Evolutionary conservation across 371 early-diverging fungal genomes (phyloP).

Genomic region (Encephalitozoon romaleae): DNA sequence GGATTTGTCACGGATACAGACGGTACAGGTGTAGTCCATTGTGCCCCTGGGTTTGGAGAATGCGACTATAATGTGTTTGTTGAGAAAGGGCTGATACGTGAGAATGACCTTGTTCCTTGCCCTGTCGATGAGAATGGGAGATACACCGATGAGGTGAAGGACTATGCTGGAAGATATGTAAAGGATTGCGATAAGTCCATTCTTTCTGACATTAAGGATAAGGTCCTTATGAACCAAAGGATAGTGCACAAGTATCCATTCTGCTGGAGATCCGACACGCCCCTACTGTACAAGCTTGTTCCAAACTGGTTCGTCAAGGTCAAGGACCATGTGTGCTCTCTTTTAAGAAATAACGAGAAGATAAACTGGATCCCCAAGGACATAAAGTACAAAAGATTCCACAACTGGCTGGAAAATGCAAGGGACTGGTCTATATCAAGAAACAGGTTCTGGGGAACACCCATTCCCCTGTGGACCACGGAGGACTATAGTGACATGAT

Average conservation of each 20-base stretch:
- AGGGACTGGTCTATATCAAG: conserved; percentile 98
- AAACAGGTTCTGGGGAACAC: conserved; percentile 99
- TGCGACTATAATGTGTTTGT: conserved; percentile 96
- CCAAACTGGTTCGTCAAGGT: conserved; percentile 98
- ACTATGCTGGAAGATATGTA: conserved; percentile 70
- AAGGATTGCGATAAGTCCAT: conserved; percentile 95
- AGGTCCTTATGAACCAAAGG: conserved; percentile 56
- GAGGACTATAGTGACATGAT: conserved; percentile 68
- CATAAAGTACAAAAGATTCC: conserved; percentile 92
- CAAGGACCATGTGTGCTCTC: conserved; percentile 69
- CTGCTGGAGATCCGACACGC: conserved; percentile 96
- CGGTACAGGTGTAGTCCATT: conserved; percentile 99
- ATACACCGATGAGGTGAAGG: conserved; percentile 71
- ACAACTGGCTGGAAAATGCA: conserved; percentile 92
- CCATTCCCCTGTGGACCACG: conserved; percentile 94
- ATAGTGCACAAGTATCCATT: conserved; percentile 80
- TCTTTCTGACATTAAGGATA: conserved; percentile 64
- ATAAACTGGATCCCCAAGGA: conserved; percentile 93
- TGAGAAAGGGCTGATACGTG: conserved; percentile 70
- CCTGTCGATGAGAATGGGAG: conserved; percentile 84
- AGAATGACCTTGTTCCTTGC: conserved; percentile 74
- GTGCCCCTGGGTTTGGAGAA: conserved; percentile 98
- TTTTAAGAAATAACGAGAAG: conserved; percentile 76
- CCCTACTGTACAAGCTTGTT: conserved; percentile 90
- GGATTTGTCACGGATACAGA: conserved; percentile 82